Conservation (phyloP, 2,329 filamentous ascomycete species). For the Parastagonospora nodorum region DNA sequence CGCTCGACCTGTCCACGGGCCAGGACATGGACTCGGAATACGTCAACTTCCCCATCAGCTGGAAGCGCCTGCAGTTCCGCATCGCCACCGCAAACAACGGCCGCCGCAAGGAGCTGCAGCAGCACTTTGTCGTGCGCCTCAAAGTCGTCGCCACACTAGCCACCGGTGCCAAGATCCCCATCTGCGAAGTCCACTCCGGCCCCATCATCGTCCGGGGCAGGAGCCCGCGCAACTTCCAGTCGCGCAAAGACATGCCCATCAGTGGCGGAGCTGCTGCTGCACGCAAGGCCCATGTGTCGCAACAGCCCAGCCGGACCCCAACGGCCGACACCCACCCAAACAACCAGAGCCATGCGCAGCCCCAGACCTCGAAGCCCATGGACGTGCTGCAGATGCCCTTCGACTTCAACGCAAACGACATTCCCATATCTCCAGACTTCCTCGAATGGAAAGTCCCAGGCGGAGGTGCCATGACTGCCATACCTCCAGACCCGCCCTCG, state of each 20-base stretch:
- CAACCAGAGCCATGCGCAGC: conserved; percentile 32
- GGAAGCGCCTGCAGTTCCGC: conserved; percentile 90
- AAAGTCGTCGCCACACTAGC: conserved; percentile 84
- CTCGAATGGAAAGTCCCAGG: conserved; percentile 52
- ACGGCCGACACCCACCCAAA: conserved; percentile 43
- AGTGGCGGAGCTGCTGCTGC: conserved; percentile 77
- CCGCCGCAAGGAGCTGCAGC: conserved; percentile 89
- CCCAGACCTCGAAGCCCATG: conserved; percentile 32
- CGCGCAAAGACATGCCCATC: conserved; percentile 88
- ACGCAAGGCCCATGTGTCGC: conserved; percentile 61
- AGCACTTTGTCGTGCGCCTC: conserved; percentile 89
- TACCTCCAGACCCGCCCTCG: conserved; percentile 47
- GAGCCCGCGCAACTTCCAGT: conserved; percentile 93
- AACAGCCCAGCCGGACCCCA: conserved; percentile 43
- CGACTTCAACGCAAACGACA: conserved; percentile 48
- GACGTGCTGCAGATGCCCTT: conserved; percentile 49
- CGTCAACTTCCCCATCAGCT: conserved; percentile 89
- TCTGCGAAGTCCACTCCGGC: conserved; percentile 84
- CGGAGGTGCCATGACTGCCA: conserved; percentile 49
- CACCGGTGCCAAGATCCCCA: conserved; percentile 78
- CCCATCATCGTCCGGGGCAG: conserved; percentile 92
- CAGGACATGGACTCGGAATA: conserved; percentile 79
- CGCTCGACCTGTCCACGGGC: conserved; percentile 69
- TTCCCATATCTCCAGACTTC: conserved; percentile 49
- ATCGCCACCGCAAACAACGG: conserved; percentile 97